Conservation (phyloP, 805 yeast genomes). For the Metschnikowia hibisci region DNA sequence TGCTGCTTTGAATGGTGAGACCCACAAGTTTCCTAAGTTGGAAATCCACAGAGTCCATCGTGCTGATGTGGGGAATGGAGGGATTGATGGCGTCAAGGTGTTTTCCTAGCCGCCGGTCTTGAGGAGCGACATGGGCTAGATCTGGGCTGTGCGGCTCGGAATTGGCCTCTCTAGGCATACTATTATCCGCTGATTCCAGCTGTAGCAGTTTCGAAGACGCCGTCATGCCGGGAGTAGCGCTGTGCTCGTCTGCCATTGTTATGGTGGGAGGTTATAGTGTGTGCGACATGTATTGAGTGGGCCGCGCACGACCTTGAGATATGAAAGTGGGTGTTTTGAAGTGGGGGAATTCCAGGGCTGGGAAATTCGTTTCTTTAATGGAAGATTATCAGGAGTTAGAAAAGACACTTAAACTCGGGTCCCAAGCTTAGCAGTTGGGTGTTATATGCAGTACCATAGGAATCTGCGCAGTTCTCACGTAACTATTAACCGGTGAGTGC, state of each 20-base stretch:
- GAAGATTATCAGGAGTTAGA: too few relatives aligned
- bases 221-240: neutral
- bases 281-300: neutral
- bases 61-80: neutral
- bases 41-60: conserved; percentile 22
- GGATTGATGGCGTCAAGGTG: conserved; percentile 1
- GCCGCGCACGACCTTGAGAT: neutral
- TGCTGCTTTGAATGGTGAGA: conserved; percentile 20
- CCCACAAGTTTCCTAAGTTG: conserved; percentile 29
- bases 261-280: neutral
- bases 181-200: neutral
- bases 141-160: neutral
- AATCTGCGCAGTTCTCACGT: too few relatives aligned
- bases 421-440: too few relatives aligned
- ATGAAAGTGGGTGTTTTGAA: too few relatives aligned
- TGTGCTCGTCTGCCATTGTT: conserved; percentile 4
- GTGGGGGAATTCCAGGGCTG: too few relatives aligned
- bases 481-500: neutral
- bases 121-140: conserved; percentile 10
- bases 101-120: conserved; percentile 8
- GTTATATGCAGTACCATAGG: neutral
- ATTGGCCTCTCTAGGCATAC: neutral
- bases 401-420: too few relatives aligned
- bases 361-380: too few relatives aligned
- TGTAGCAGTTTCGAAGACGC: neutral